Evolutionary conservation across 768 basidiomycete genomes (phyloP).

Genomic region (Suillus subalutaceus): DNA sequence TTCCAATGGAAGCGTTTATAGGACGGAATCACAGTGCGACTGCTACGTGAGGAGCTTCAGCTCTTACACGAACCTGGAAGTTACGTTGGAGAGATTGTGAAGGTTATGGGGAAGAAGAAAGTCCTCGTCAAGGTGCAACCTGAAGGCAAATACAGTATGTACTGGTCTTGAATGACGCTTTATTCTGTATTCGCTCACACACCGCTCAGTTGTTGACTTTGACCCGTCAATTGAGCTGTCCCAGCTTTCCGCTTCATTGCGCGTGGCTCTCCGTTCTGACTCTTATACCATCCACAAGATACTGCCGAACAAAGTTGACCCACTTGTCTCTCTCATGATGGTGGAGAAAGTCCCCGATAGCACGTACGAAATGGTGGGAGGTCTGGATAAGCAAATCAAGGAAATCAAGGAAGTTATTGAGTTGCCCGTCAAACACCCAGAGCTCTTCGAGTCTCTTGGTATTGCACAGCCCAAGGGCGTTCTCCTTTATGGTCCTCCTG

Average conservation of each 20-base stretch:
- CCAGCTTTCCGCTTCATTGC: conserved; percentile 80
- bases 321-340: conserved; percentile 99
- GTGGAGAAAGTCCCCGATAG: conserved; percentile 99
- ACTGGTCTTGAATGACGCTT: not conserved
- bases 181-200: not conserved
- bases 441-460: conserved; percentile 93
- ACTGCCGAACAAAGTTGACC: conserved; percentile 96
- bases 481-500: conserved; percentile 92
- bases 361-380: conserved; percentile 99
- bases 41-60: conserved; percentile 91
- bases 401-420: conserved; percentile 99
- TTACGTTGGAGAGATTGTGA: conserved; percentile 97
- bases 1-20: conserved; percentile 9
- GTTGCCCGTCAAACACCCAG: conserved; percentile 95
- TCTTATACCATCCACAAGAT: conserved; percentile 97
- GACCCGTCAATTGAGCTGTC: conserved; percentile 84
- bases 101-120: conserved; percentile 99
- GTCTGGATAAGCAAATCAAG: conserved; percentile 96
- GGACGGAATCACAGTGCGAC: conserved; percentile 57
- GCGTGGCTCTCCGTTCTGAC: conserved; percentile 95
- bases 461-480: conserved; percentile 98
- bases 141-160: conserved; percentile 97
- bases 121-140: conserved; percentile 98
- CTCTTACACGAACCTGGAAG: conserved; percentile 93
- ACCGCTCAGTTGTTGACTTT: conserved; percentile 82